phyloP scores from a whole-genome alignment of 2,329 filamentous ascomycete genomes.

The Zasmidium angulare region DNA sequence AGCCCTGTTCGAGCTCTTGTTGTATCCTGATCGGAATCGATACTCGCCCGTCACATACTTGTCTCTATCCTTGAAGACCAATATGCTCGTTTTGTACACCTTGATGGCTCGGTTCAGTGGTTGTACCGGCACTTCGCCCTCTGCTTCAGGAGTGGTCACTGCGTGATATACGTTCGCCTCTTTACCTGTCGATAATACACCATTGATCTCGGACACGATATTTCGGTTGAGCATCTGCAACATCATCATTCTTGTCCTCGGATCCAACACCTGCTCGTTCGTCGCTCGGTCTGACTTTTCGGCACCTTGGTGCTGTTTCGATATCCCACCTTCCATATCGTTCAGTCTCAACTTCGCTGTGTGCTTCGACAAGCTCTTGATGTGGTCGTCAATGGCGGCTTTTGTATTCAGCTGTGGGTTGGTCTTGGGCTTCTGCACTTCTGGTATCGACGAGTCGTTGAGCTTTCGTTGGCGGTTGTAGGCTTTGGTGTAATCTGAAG shows the following conservation, averaged over 20 bases:
- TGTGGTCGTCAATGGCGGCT: constrained; percentile 81
- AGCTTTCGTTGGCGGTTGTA: constrained; percentile 82
- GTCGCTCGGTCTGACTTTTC: constrained; percentile 87
- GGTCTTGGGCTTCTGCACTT: constrained; percentile 62
- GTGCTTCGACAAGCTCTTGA: constrained; percentile 79
- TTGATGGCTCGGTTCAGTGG: constrained; percentile 84
- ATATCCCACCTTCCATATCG: constrained; percentile 55
- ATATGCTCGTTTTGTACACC: constrained; percentile 96
- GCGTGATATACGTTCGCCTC: constrained; percentile 98
- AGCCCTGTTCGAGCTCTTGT: constrained; percentile 89
- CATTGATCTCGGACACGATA: constrained; percentile 86
- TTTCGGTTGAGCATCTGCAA: constrained; percentile 94
- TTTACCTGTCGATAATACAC: constrained; percentile 93
- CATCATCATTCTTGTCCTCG: constrained; percentile 90
- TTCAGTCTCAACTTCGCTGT: constrained; percentile 83
- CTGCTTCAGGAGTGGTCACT: constrained; percentile 58
- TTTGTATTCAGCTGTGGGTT: constrained; percentile 80
- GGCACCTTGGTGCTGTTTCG: constrained; percentile 50
- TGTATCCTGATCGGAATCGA: constrained; percentile 84
- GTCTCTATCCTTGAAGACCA: constrained; percentile 97
- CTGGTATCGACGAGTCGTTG: constrained; percentile 53
- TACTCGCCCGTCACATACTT: constrained; percentile 95
- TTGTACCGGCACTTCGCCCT: constrained; percentile 45
- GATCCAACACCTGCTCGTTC: constrained; percentile 90
- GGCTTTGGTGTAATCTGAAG: constrained; percentile 74